Percentiles rank a stretch among this genome's conserved stretches.
Conservation (phyloP, 2,329 filamentous ascomycete genomes). For the Sphaerulina musiva region DNA sequence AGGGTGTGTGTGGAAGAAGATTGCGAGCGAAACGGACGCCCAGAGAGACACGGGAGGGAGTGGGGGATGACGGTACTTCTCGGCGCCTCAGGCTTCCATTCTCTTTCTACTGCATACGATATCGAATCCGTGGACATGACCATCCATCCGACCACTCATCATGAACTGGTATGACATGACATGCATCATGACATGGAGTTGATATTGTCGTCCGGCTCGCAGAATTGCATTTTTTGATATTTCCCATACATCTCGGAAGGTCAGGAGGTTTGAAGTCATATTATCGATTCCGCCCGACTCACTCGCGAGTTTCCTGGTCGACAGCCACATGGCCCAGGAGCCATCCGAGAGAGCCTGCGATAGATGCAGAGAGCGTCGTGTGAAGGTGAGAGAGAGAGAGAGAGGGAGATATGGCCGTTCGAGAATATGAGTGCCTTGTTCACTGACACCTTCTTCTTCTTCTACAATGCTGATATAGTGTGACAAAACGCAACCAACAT, state of each 20-base stretch:
- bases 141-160: not conserved
- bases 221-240: too few relatives aligned
- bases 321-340: conserved; percentile 24
- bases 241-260: too few relatives aligned
- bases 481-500: conserved; percentile 31
- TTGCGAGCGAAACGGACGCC: too few relatives aligned
- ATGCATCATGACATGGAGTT: not conserved
- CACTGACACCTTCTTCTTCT: not conserved
- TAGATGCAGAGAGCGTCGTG: conserved; percentile 31
- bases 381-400: conserved; percentile 26
- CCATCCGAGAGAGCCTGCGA: conserved; percentile 31
- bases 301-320: not conserved
- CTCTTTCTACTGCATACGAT: not conserved
- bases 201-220: too few relatives aligned
- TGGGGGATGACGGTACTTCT: too few relatives aligned
- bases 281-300: too few relatives aligned
- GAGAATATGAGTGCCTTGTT: not conserved
- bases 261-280: too few relatives aligned
- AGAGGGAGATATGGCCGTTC: too few relatives aligned
- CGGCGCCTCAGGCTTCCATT: too few relatives aligned
- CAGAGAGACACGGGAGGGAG: too few relatives aligned
- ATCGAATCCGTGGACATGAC: not conserved
- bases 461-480: conserved; percentile 16
- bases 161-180: not conserved
- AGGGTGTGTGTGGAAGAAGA: too few relatives aligned